Evolutionary conservation across 225 moss, liverwort and hornwort species (phyloP), one percentile per base, ranked within the genome.

Genomic region (Bryoerythrophyllum caledonicum): DNA sequence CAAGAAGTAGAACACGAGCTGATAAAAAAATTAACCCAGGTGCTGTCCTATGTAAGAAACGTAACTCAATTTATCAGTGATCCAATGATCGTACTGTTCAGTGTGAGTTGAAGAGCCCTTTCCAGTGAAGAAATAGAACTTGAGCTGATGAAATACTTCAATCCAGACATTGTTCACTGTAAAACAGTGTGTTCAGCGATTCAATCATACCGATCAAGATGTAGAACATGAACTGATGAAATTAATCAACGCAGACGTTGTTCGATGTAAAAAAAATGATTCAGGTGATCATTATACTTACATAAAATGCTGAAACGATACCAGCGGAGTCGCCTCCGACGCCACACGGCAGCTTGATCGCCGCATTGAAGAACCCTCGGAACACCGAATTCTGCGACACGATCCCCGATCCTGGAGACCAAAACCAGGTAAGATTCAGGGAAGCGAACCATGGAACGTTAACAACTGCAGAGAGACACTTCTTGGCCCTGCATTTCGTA

Each of bases 351-450:
- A 96, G 87, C 75, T 94, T 96, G 61, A 96, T 90, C 15, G 89
- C 82, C 41, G 92, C 94, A 77, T 90, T 96, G 82, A 92, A 96
- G 75, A 88, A 91, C 32, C 94, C 96, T 60, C 88, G 96, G 38
- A 89, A 89, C 35, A 90, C 74, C 40, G 85, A 80, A 44, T 94
- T 83, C 74, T 90, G 90, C 15, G 96, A 94, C 53, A 80, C 84
- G 37, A 96, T 85, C 46, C 96, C 96, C 23, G 92, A 90, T 70
- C 96, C 96, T 96, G 83, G 82, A 76, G 82, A 73, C n/a, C 28
- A 57, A 30, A 51, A 3, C 5, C 35, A n/a, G 57, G 25, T 9
- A 19, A 21, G n/a, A 67, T 43, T 35, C 53, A 27, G 59, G 20
- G 30, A 46, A 41, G 10, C 46, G 54, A 60, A 16, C 16, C 28